Percentiles rank a stretch among this genome's conserved stretches.
Evolutionary conservation across 108 stramenopile species (phyloP).

Genomic region (Skeletonema potamos): DNA sequence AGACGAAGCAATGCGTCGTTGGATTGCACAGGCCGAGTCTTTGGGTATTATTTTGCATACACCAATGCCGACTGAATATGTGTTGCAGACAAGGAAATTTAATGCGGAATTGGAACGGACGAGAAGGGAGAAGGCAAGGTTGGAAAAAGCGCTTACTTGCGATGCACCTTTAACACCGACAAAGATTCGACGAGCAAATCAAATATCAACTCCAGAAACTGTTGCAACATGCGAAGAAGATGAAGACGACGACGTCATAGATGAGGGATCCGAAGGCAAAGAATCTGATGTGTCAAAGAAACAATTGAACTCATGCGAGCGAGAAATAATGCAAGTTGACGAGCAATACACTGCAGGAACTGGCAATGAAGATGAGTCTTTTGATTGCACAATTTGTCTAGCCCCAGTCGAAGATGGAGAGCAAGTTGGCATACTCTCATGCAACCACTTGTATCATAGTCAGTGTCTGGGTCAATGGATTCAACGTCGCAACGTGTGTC

Average conservation of each 20-base stretch:
- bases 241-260: background rate
- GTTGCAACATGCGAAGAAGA: slow-evolving; percentile 8
- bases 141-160: background rate
- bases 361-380: slow-evolving; percentile 31
- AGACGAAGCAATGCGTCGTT: slow-evolving; percentile 23
- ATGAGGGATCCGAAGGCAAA: background rate
- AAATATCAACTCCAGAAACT: slow-evolving; percentile 39
- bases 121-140: slow-evolving; percentile 2
- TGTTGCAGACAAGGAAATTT: slow-evolving; percentile 42
- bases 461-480: slow-evolving; percentile 74
- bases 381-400: slow-evolving; percentile 68
- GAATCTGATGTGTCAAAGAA: background rate
- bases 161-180: background rate
- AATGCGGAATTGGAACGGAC: slow-evolving; percentile 21
- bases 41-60: slow-evolving; percentile 26
- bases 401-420: slow-evolving; percentile 61
- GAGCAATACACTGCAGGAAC: too few species aligned
- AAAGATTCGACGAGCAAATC: too few species aligned
- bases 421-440: slow-evolving; percentile 56
- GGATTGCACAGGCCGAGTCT: slow-evolving; percentile 34
- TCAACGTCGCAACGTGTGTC: slow-evolving; percentile 65
- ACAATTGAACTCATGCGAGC: too few species aligned
- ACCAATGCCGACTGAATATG: slow-evolving; percentile 28
- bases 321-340: too few species aligned
- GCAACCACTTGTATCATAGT: slow-evolving; percentile 65